A percentile compares a stretch with the other conserved stretches of the same genome.
Conservation (phyloP, 305 asterid genomes). For the Stenogyne calaminthoides region DNA sequence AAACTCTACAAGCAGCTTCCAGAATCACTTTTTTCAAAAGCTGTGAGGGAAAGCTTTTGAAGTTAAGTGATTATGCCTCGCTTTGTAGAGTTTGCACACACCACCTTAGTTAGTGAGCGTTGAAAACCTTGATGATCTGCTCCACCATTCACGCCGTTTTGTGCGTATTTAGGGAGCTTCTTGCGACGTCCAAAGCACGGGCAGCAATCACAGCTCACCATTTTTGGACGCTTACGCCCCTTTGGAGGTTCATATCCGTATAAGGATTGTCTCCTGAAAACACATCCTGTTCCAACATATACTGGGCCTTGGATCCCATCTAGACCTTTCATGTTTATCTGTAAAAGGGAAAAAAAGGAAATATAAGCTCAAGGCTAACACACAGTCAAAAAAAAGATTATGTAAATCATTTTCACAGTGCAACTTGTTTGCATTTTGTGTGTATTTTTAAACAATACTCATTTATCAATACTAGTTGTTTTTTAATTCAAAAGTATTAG, state of each 20-base stretch:
- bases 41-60: too few relatives aligned
- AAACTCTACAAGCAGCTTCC: too few relatives aligned
- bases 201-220: constrained; percentile 96
- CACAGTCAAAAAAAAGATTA: too few relatives aligned
- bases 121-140: constrained; percentile 60
- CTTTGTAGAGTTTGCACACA: too few relatives aligned
- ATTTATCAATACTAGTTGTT: too few relatives aligned
- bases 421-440: too few relatives aligned
- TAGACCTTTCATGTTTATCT: constrained; percentile 98
- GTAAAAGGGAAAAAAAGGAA: constrained; percentile 24
- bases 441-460: too few relatives aligned
- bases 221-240: constrained; percentile 78
- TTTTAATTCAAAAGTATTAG: too few relatives aligned
- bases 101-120: constrained; percentile 11
- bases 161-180: constrained; percentile 61
- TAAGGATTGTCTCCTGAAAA: constrained; percentile 82
- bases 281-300: constrained; percentile 98
- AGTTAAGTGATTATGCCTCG: too few relatives aligned
- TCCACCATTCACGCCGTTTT: constrained; percentile 35
- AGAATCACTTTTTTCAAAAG: too few relatives aligned
- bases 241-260: constrained; percentile 91
- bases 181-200: constrained; percentile 90
- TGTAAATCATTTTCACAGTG: too few relatives aligned
- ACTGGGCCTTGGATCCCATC: constrained; percentile 99
- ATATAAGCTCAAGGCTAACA: neutral